Percentiles rank a stretch among this genome's conserved stretches.
These are phyloP conservation scores for Pycnococcus provasolii DNA, from an alignment of 139 green algal species.

Conservation along the genomic window DNA sequence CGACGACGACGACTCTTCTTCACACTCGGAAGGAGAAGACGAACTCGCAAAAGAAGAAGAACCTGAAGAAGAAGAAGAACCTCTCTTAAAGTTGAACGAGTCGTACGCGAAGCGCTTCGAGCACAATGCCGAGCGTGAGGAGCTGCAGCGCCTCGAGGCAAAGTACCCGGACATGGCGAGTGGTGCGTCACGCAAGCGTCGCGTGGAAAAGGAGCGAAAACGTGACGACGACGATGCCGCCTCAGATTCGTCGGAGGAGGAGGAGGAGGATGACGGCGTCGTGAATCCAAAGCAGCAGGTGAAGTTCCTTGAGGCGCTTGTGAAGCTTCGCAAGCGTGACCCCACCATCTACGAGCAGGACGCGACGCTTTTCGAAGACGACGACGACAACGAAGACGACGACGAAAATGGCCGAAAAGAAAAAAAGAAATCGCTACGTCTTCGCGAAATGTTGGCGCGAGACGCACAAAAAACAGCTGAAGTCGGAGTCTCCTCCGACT, in stretches of 20 bases:
- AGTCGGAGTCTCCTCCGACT: too few species aligned
- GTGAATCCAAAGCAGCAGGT: conserved; percentile 5
- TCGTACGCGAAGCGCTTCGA: conserved; percentile 10
- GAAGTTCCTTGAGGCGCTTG: conserved; percentile 10
- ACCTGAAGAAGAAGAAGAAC: too few species aligned
- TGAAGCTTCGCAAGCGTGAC: conserved; percentile 15
- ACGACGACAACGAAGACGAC: background rate
- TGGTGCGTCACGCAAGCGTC: background rate
- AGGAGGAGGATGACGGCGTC: conserved; percentile 7
- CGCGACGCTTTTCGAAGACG: conserved; percentile 16
- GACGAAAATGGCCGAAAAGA: background rate
- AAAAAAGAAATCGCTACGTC: background rate
- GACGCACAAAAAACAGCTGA: too few species aligned
- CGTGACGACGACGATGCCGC: conserved; percentile 1
- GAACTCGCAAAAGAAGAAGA: too few species aligned
- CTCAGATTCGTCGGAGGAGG: background rate
- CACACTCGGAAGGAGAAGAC: too few species aligned
- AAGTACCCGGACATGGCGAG: conserved; percentile 1
- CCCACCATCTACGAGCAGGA: conserved; percentile 23
- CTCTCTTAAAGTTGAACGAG: conserved; percentile 1
- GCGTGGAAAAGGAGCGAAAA: background rate
- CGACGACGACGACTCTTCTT: too few species aligned
- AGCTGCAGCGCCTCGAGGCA: conserved; percentile 13
- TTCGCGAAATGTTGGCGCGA: too few species aligned
- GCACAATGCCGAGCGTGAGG: conserved; percentile 9